Evolutionary conservation across 345 rosid species (phyloP), one percentile per base, ranked within the genome.

Genomic region (Eucalyptus regnans): DNA sequence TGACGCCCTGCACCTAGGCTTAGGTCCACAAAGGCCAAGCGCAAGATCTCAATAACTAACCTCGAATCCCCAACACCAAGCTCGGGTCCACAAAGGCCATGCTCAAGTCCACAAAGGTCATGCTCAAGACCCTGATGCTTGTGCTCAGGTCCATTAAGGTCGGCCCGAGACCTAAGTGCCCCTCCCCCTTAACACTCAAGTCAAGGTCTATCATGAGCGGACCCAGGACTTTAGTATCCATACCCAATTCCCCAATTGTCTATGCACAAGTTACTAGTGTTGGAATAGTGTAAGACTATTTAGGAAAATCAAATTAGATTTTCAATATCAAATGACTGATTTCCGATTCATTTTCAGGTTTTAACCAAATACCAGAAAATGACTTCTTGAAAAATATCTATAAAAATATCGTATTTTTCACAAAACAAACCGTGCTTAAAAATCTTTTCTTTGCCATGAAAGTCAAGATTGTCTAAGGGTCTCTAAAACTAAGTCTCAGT

Each of bases 331-430:
- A 56, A 56, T 9, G 13, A 23, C 6, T 22, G 0, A 56, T 56
- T 23, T 56, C 12, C 1, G 3, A 23, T 56, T 23, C 62, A 56
- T 56, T 56, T 56, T 56, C 1, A 23, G 2, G 29, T 56, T 56
- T 56, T 23, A 56, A 9, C 62, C 3, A 56, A 56, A 56, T 5
- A 56, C 12, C 0, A 56, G 1, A 56, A 56, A 56, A 56, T 56
- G 12, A 23, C 62, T 22, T 56, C 6, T 56, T 56, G 3, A 23
- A 56, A 9, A 9, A 56, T 56, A 23, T 56, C 29, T 56, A 22
- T 9, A 23, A 1, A 56, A 9, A 56, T 22, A 23, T 56, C 0
- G 1, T 23, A 56, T 9, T 23, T 23, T 56, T 5, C 29, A 23
- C 6, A 1, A 56, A 56, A 23, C 3, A 56, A 56, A 22, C 13